Conservation (phyloP, 164 flowering plant genomes). For the Chimonanthus praecox region DNA sequence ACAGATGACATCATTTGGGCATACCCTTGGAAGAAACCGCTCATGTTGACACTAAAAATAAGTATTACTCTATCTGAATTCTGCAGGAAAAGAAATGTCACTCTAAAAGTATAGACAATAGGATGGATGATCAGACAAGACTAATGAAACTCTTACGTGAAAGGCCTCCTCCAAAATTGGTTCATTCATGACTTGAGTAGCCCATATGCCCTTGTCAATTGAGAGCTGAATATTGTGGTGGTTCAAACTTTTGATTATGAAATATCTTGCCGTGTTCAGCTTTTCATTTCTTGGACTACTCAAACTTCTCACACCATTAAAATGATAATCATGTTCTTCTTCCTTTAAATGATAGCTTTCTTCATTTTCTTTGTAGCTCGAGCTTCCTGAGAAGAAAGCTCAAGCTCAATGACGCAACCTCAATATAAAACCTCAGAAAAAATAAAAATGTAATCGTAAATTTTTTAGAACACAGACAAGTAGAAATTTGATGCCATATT, state of each 20-base stretch:
- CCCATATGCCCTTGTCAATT: conserved; percentile 85
- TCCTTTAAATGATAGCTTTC: conserved; percentile 24
- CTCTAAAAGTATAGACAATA: conserved; percentile 15
- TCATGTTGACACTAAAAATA: conserved; percentile 94
- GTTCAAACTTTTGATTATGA: conserved; percentile 85
- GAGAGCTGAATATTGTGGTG: conserved; percentile 76
- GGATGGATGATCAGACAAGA: conserved; percentile 11
- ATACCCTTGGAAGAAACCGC: conserved; percentile 97
- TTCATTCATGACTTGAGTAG: conserved; percentile 95
- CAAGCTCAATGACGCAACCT: not conserved
- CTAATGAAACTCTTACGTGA: conserved; percentile 48
- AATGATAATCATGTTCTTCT: conserved; percentile 23
- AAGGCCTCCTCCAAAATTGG: conserved; percentile 84
- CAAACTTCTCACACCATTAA: conserved; percentile 22
- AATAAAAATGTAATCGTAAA: not conserved
- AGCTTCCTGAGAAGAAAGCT: conserved; percentile 41
- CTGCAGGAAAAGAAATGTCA: conserved; percentile 51
- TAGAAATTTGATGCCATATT: no score
- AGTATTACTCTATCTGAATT: conserved; percentile 73
- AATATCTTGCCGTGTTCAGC: conserved; percentile 54
- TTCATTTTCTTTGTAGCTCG: conserved; percentile 38
- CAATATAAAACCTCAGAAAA: not conserved
- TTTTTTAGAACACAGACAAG: not conserved
- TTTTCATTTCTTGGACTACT: conserved; percentile 27
- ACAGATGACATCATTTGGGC: conserved; percentile 91